Base-by-base conservation (phyloP, 441 rosid species). In the Populus hybrid region DNA sequence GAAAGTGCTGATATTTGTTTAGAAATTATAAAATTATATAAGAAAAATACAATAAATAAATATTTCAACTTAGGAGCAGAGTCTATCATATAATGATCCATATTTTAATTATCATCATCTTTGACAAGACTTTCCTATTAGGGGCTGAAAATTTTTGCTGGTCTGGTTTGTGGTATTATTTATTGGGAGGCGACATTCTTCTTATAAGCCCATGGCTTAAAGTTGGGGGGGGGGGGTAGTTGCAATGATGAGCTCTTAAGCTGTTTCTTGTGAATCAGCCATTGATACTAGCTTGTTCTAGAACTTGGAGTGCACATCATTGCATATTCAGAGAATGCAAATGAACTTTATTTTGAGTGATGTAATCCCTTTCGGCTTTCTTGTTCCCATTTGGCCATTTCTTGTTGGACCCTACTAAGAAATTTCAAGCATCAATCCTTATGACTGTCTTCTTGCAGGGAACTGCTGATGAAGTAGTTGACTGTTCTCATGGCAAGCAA, bases 401-500 rank as follows among this genome's bases (percentile, higher is more conserved):
- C 9, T 50, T 29, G 61, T 72, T 35, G 4, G n/a, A 31, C 38
- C 8, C 70, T 33, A 6, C 65, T 28, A n/a, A 7, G 63, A 74
- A 21, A 11, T 36, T 59, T 73, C 26, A 36, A 9, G 76, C 23
- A 9, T 40, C 59, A 10, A 80, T 21, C 29, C 28, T 68, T 36
- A 50, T 42, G 33, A 26, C 31, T 70, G 21, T n/a, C 74, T 68
- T 77, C 26, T 26, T 78, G 29, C 83, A 94, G 99, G 99, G 99
- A 87, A 96, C 99, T 79, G 81, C 92, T 40, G 98, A 96, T 85
- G 98, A 94, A 83, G 97, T 94, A 53, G 98, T 96, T 21, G 98
- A 96, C 79, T 96, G 88, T 78, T 96, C 97, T 28, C 99, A 96
- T 53, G 98, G 99, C 3, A 96, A 92, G 86, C 97, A 93, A 80